Evolutionary conservation across 768 basidiomycete species (phyloP), one percentile per base, ranked within the genome.

Genomic region (Mycena vulgaris): DNA sequence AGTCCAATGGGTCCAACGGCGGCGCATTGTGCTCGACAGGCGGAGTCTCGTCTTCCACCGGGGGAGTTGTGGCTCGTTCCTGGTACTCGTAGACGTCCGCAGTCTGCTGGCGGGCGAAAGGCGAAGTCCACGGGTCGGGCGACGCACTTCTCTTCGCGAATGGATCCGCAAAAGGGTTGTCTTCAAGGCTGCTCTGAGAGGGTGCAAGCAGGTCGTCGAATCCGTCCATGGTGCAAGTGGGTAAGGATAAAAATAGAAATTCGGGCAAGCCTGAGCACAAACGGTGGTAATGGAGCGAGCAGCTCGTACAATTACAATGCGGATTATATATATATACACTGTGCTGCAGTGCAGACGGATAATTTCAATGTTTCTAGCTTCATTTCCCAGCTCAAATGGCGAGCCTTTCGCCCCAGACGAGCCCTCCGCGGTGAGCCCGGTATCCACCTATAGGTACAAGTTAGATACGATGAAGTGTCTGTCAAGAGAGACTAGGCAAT

Each of bases 351-450:
- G 67, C 37, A 69, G 47, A 47, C 27, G 31, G 42, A 64, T 31
- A 45, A 52, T 28, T 8, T 19, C 42, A 37, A 37, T 6, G 35
- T 37, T 6, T 1, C 21, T 35, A 5, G 42, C n/a, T n/a, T n/a
- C n/a, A n/a, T n/a, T n/a, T n/a, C n/a, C n/a, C n/a, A n/a, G 6
- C 66, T 85, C 79, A 94, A 51, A 90, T 92, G 87, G 94, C 92
- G 65, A 95, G 83, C 59, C 89, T 87, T 75, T 93, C 92, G 58
- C 93, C 93, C 92, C 93, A 95, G 17, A 95, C 88, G 25, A 93
- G 87, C 47, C 92, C 83, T 74, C 93, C 89, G 73, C 90, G 85
- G 77, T 95, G 92, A 25, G 93, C 93, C 40, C 90, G 85, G 68
- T 92, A 91, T 28, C 89, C 93, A 33, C n/a, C n/a, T n/a, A n/a